Evolutionary conservation across 2,329 filamentous ascomycete genomes (phyloP), one percentile per base, ranked within the genome.

Genomic region (Conoideocrella luteorostrata): DNA sequence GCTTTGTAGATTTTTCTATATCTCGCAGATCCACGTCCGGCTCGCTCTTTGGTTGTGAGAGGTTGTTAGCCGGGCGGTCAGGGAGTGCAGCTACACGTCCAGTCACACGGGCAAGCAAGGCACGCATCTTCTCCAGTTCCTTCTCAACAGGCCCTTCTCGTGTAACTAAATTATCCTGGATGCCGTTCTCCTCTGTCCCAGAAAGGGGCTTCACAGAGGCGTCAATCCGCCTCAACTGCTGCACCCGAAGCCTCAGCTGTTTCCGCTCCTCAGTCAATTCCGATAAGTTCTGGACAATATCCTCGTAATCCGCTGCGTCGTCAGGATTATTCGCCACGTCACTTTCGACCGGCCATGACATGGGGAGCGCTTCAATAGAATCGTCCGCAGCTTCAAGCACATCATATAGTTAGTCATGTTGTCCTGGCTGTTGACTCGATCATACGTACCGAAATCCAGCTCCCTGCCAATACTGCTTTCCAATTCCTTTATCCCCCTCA

Each of bases 131-230:
- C 58, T 81, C 76, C 43, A 88, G 65, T 62, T 88, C 84, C 42
- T 67, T 67, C 56, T 83, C 82, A 9, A 88, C 60, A 38, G 80
- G 74, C 2, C 81, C 79, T 56, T 83, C 76, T 24, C 76, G 74
- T 40, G 78, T 82, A 2, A 84, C 71, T 4, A 88, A 60, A 56
- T 86, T 87, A 46, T 78, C 74, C 58, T 88, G 84, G 6, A 84
- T 64, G 7, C 63, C 52, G 4, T 39, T 35, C 55, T 62, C 26
- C 4, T 56, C 54, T 7, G 41, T 49, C 13, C 49, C 59, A 34
- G 46, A 45, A 20, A 55, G 50, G 1, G 77, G 77, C 26, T 66
- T 66, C 3, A 86, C 59, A 4, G 78, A 56, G 10, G 59, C 59
- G 22, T 72, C 67, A 34, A 85, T 70, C 51, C 57, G 64, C 45